phyloP scores from a whole-genome alignment of 176 grass and related monocot species.

The Stipa capillata region DNA sequence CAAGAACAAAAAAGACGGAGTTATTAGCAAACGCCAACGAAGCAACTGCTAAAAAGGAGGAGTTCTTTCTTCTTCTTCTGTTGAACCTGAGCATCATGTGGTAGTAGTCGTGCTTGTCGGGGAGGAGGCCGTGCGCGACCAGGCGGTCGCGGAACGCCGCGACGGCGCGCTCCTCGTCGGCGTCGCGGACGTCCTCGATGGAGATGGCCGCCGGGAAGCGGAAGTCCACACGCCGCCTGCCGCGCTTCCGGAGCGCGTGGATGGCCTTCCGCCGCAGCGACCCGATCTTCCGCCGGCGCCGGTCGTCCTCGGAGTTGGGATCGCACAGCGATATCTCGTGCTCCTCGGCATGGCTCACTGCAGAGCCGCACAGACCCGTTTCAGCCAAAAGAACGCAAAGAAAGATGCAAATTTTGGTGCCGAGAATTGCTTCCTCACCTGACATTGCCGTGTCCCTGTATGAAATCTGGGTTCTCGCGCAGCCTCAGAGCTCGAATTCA shows the following conservation, averaged over 20 bases:
- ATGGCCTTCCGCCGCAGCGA: conserved; percentile 77
- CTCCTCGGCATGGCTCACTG: conserved; percentile 44
- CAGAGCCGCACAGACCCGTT: conserved; percentile 10
- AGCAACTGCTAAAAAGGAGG: background rate
- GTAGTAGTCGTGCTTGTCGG: conserved; percentile 79
- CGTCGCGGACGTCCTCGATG: conserved; percentile 80
- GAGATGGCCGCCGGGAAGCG: conserved; percentile 72
- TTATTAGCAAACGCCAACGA: conserved; percentile 1
- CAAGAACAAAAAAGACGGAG: background rate
- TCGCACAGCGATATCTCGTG: conserved; percentile 54
- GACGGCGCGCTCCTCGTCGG: conserved; percentile 78
- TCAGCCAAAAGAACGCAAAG: background rate
- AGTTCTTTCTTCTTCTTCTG: background rate
- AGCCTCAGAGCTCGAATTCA: background rate
- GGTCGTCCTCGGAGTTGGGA: conserved; percentile 76
- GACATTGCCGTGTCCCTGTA: conserved; percentile 8
- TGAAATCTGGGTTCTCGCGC: background rate
- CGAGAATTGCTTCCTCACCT: background rate
- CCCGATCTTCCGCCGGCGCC: conserved; percentile 63
- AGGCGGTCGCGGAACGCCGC: conserved; percentile 58
- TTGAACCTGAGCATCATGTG: conserved; percentile 75
- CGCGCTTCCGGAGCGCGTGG: conserved; percentile 64
- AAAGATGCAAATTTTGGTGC: background rate
- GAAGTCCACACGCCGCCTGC: conserved; percentile 59
- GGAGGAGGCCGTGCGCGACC: conserved; percentile 40